phyloP scores from a whole-genome alignment of 2,329 filamentous ascomycete species.

The Colletotrichum navitas region DNA sequence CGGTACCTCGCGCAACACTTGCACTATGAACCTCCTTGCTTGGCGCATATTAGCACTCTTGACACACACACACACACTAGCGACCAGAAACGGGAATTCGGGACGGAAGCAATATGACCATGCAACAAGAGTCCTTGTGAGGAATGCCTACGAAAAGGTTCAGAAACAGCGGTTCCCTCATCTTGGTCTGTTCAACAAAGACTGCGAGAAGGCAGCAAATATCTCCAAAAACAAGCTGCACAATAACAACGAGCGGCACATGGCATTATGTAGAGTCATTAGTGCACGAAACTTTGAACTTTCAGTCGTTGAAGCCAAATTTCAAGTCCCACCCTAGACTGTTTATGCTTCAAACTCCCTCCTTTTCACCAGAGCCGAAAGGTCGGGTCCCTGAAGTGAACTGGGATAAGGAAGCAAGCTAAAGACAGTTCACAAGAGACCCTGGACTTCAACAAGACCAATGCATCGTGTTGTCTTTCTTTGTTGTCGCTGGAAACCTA shows the following conservation, averaged over 20 bases:
- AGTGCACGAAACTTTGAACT: neutral
- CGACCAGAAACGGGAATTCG: neutral
- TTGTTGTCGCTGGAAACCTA: constrained; percentile 5
- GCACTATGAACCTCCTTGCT: neutral
- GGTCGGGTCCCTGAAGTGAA: no score
- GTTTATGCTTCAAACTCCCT: neutral
- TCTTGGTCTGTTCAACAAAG: neutral
- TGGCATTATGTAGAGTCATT: neutral
- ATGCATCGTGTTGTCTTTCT: neutral
- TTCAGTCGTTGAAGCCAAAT: neutral
- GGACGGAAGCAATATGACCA: neutral
- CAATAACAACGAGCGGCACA: neutral
- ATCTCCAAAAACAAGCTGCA: neutral
- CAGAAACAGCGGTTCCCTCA: neutral
- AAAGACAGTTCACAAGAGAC: no score
- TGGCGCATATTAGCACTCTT: neutral
- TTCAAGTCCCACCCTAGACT: no score
- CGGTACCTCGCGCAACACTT: neutral
- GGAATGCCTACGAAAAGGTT: neutral
- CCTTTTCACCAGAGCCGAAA: neutral
- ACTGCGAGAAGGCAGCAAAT: neutral
- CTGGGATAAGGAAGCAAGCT: neutral
- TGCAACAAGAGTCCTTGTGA: neutral
- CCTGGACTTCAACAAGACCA: neutral
- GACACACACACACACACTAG: neutral